Conservation (phyloP, 352 stramenopile genomes). For the Phytophthora fragariae region DNA sequence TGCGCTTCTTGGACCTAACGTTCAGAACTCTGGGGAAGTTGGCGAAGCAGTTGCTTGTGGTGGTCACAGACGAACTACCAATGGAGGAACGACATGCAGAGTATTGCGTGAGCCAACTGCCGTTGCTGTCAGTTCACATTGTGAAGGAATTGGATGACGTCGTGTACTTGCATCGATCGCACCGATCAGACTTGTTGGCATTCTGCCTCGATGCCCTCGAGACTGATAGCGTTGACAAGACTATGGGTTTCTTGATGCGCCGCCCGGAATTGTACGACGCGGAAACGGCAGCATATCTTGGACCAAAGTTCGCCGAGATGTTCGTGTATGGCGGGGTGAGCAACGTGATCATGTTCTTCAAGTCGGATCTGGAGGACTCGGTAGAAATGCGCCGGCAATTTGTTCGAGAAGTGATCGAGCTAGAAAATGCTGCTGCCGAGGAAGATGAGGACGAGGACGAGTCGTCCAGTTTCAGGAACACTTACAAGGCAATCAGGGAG, state of each 20-base stretch:
- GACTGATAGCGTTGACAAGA: conserved; percentile 75
- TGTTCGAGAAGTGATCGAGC: conserved; percentile 71
- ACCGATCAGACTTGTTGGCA: conserved; percentile 52
- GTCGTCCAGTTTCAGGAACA: conserved; percentile 37
- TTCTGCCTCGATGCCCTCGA: conserved; percentile 72
- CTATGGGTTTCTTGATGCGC: conserved; percentile 65
- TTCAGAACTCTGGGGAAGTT: conserved; percentile 73
- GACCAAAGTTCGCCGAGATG: conserved; percentile 69
- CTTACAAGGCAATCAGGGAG: conserved; percentile 59
- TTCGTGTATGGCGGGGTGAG: conserved; percentile 57
- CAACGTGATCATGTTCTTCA: conserved; percentile 71
- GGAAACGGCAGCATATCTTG: conserved; percentile 49
- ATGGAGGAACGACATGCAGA: conserved; percentile 55
- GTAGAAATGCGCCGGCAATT: conserved; percentile 64
- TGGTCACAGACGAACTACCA: conserved; percentile 45
- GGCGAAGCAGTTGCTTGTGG: conserved; percentile 71
- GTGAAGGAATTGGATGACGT: conserved; percentile 78
- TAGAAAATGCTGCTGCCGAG: conserved; percentile 49
- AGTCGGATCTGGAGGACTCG: conserved; percentile 55
- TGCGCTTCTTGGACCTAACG: conserved; percentile 69
- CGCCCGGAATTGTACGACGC: conserved; percentile 59
- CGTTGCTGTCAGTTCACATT: conserved; percentile 68
- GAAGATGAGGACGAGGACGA: conserved; percentile 42
- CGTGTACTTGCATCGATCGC: conserved; percentile 54
- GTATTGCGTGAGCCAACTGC: conserved; percentile 67